phyloP scores from a whole-genome alignment of 2,329 filamentous ascomycete species.

The Cylindrodendrum hubeiense region DNA sequence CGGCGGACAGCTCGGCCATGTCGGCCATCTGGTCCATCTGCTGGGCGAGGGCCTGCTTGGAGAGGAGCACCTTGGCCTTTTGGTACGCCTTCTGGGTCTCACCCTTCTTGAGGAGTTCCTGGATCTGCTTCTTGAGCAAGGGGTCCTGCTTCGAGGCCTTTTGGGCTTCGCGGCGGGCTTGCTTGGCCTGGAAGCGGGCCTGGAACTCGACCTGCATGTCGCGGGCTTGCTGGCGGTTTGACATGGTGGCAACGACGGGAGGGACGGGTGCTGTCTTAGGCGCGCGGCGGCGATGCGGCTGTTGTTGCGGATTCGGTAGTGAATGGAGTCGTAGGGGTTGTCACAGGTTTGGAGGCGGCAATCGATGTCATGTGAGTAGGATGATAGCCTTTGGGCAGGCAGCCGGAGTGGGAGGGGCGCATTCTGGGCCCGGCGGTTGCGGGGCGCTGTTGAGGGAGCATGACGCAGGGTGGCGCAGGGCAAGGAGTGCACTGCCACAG shows the following conservation, averaged over 20 bases:
- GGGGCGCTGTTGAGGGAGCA: constrained; percentile 14
- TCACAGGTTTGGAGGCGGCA: constrained; percentile 15
- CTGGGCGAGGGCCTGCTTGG: constrained; percentile 71
- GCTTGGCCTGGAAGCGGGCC: constrained; percentile 73
- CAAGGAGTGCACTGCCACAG: constrained; percentile 17
- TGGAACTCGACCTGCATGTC: constrained; percentile 75
- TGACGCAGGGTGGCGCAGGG: constrained; percentile 15
- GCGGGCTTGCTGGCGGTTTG: constrained; percentile 69
- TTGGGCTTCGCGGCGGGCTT: constrained; percentile 70
- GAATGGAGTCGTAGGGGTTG: background rate
- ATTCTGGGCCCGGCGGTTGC: constrained; percentile 6
- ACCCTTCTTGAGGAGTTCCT: constrained; percentile 72
- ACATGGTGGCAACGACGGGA: constrained; percentile 56
- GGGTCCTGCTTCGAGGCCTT: constrained; percentile 73
- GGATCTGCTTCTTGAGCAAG: constrained; percentile 72
- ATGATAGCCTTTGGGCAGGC: constrained; percentile 12
- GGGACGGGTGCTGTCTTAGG: background rate
- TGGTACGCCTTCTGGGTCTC: constrained; percentile 74
- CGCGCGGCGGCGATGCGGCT: background rate
- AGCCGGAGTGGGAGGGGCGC: constrained; percentile 4
- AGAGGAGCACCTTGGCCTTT: constrained; percentile 72
- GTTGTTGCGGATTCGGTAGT: background rate
- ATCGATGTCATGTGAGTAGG: constrained; percentile 42
- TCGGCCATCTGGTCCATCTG: constrained; percentile 76
- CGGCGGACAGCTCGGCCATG: constrained; percentile 71